Conservation (phyloP, 1,139 yeast species). For the Protomyces macrosporus region DNA sequence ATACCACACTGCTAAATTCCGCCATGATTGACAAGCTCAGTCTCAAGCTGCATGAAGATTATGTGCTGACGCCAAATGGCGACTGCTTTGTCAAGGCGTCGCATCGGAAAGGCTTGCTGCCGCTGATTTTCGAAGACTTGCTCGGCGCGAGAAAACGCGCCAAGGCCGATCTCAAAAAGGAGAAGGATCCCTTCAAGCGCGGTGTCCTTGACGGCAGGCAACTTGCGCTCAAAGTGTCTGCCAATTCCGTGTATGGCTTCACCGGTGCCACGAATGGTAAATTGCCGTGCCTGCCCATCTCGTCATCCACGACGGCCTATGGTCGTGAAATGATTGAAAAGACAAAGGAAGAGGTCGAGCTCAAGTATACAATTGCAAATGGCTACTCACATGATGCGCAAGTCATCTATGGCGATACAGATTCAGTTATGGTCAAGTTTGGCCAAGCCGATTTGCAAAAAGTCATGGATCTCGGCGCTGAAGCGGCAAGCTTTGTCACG, state of each 20-base stretch:
- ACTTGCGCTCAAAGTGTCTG: conserved; percentile 90
- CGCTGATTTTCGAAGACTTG: conserved; percentile 84
- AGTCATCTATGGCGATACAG: conserved; percentile 97
- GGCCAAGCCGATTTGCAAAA: conserved; percentile 76
- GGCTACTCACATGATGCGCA: conserved; percentile 79
- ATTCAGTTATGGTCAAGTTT: conserved; percentile 97
- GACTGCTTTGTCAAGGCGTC: conserved; percentile 72
- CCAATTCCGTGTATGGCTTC: conserved; percentile 97
- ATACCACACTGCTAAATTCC: conserved; percentile 75
- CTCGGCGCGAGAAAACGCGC: conserved; percentile 90
- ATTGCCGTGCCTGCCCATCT: conserved; percentile 91
- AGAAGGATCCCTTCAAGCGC: conserved; percentile 86
- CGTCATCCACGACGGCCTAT: conserved; percentile 90
- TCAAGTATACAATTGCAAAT: conserved; percentile 66
- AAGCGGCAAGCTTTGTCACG: conserved; percentile 87
- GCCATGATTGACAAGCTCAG: conserved; percentile 62
- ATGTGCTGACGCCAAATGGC: conserved; percentile 83
- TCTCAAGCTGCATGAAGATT: conserved; percentile 67
- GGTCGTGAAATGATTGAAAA: conserved; percentile 96
- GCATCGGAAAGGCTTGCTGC: conserved; percentile 76
- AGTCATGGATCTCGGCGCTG: conserved; percentile 88
- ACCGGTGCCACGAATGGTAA: conserved; percentile 99
- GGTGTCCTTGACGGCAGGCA: conserved; percentile 97
- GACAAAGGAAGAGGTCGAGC: conserved; percentile 81
- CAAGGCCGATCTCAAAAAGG: conserved; percentile 80